Evolutionary conservation across 257 asterid genomes (phyloP).

Genomic region (Solanum virginianum): DNA sequence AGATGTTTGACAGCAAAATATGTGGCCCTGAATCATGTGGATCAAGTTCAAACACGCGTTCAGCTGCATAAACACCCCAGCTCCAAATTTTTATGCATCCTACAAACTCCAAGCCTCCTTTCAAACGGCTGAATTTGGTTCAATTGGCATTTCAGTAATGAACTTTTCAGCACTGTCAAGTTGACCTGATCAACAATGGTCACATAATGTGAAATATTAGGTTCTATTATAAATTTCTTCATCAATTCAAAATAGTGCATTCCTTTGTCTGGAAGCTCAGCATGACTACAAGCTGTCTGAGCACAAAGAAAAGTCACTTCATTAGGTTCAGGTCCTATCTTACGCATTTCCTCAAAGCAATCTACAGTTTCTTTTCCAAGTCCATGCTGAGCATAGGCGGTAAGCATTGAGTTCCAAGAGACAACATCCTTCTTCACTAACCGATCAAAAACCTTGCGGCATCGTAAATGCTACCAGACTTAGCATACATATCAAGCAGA

Average conservation of each 20-base stretch:
- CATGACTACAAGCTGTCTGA: constrained; percentile 76
- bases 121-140: constrained; percentile 60
- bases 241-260: constrained; percentile 51
- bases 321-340: constrained; percentile 43
- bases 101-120: constrained; percentile 77
- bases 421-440: constrained; percentile 50
- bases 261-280: constrained; percentile 63
- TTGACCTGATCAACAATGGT: constrained; percentile 53
- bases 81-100: constrained; percentile 62
- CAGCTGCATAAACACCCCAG: constrained; percentile 70
- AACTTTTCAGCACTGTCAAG: constrained; percentile 46
- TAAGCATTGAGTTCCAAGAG: constrained; percentile 86
- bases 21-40: constrained; percentile 81
- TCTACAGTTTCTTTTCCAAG: constrained; percentile 50
- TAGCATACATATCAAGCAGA: constrained; percentile 79
- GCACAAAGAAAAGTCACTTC: constrained; percentile 57
- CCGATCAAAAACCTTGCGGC: constrained; percentile 56
- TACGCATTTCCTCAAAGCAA: constrained; percentile 50
- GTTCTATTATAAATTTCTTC: constrained; percentile 37
- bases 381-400: constrained; percentile 82
- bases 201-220: constrained; percentile 52
- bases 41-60: constrained; percentile 68
- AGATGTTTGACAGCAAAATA: constrained; percentile 54
- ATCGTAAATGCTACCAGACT: constrained; percentile 63
- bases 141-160: constrained; percentile 49